phyloP scores from a whole-genome alignment of 2,329 filamentous ascomycete genomes.

The Ophiostoma triangulosporum region DNA sequence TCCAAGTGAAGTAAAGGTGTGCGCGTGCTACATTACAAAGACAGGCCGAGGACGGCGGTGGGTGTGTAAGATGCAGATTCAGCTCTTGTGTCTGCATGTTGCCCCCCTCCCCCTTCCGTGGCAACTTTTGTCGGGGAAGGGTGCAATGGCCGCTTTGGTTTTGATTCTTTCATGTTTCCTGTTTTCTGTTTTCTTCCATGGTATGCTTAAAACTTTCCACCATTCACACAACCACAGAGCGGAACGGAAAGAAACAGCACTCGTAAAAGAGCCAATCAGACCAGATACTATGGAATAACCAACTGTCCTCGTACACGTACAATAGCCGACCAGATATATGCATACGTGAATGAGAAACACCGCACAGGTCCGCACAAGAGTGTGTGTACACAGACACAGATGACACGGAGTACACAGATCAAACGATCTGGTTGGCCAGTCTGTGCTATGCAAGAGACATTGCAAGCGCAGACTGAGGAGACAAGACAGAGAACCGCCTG shows the following conservation, averaged over 20 bases:
- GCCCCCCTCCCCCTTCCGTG: not conserved
- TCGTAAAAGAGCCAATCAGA: not conserved
- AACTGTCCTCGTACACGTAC: not conserved
- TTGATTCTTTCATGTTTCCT: not conserved
- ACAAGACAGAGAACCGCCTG: not conserved
- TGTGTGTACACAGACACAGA: too few relatives aligned
- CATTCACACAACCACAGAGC: not conserved
- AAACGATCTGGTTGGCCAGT: not conserved
- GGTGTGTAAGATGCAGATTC: not conserved
- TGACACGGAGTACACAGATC: not conserved
- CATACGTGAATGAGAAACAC: not conserved
- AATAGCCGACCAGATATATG: not conserved
- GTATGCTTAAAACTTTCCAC: not conserved
- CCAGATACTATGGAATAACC: not conserved
- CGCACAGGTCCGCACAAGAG: not conserved
- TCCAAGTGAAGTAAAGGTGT: not conserved
- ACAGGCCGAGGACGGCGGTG: not conserved
- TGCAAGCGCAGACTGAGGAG: too few relatives aligned
- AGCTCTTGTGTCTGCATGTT: not conserved
- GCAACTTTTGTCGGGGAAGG: not conserved
- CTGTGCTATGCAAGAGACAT: not conserved
- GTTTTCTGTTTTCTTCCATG: not conserved
- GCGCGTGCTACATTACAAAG: not conserved
- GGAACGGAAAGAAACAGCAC: not conserved
- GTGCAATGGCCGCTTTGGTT: not conserved